These are phyloP conservation scores for Neurospora tetraspora DNA, from an alignment of 495 filamentous ascomycete genomes.

Conservation along the genomic window DNA sequence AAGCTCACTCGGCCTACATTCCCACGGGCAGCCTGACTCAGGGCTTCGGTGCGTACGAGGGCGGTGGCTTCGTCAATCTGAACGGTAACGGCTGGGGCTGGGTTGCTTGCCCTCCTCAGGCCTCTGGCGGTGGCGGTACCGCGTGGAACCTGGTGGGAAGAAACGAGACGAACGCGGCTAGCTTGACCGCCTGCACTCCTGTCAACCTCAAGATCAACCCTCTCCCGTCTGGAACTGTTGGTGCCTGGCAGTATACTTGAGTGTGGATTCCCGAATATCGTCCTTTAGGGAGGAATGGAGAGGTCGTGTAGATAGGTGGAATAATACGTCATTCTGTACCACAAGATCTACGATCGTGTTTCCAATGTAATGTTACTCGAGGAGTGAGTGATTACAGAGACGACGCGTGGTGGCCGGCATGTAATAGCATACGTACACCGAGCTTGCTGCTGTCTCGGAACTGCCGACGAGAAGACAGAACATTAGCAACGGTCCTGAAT, in stretches of 20 bases:
- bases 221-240: conserved; percentile 5
- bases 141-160: conserved; percentile 22
- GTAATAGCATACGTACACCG: neutral
- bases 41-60: conserved; percentile 27
- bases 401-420: neutral
- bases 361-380: neutral
- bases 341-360: neutral
- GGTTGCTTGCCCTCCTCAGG: conserved; percentile 24
- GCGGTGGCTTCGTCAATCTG: conserved; percentile 26
- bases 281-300: neutral
- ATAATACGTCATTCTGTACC: neutral
- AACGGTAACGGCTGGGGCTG: conserved; percentile 26
- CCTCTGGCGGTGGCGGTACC: conserved; percentile 13
- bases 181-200: conserved; percentile 11
- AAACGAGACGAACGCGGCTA: conserved; percentile 20
- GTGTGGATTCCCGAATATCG: neutral
- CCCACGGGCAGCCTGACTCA: conserved; percentile 41
- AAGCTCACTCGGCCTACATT: conserved; percentile 47
- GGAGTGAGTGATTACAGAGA: neutral
- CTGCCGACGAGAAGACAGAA: neutral
- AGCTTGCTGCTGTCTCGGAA: neutral
- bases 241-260: conserved; percentile 28
- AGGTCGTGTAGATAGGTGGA: neutral
- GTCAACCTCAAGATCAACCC: conserved; percentile 23
- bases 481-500: neutral